Conservation (phyloP, 2,329 filamentous ascomycete species). For the Colletotrichum sp. region DNA sequence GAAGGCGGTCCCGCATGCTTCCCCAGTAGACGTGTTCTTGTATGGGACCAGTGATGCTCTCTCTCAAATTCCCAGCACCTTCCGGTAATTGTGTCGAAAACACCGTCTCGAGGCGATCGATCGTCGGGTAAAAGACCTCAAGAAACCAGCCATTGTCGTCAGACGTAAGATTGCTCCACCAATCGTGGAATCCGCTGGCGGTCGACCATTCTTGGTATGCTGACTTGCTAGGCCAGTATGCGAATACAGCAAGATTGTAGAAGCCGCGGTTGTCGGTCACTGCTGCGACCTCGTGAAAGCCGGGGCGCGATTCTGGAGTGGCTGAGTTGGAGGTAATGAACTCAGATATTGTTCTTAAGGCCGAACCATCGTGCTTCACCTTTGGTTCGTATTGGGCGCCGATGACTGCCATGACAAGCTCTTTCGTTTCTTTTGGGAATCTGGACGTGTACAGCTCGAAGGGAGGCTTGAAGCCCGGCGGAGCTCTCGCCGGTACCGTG, state of each 20-base stretch:
- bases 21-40: background rate
- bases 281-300: background rate
- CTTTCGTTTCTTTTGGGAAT: background rate
- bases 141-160: background rate
- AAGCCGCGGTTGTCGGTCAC: background rate
- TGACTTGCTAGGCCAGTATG: background rate
- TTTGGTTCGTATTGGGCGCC: background rate
- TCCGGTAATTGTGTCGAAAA: accelerated
- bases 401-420: background rate
- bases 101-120: background rate
- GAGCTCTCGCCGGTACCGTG: background rate
- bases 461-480: background rate
- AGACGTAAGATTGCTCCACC: background rate
- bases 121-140: background rate
- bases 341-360: background rate
- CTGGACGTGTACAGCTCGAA: background rate
- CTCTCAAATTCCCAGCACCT: background rate
- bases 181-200: background rate
- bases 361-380: accelerated
- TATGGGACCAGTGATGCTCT: background rate
- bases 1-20: background rate
- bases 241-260: background rate
- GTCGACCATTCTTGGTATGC: background rate
- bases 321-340: accelerated
- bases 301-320: accelerated